Evolutionary conservation across 2,329 filamentous ascomycete genomes (phyloP).

Genomic region (Curvularia verruculosa): DNA sequence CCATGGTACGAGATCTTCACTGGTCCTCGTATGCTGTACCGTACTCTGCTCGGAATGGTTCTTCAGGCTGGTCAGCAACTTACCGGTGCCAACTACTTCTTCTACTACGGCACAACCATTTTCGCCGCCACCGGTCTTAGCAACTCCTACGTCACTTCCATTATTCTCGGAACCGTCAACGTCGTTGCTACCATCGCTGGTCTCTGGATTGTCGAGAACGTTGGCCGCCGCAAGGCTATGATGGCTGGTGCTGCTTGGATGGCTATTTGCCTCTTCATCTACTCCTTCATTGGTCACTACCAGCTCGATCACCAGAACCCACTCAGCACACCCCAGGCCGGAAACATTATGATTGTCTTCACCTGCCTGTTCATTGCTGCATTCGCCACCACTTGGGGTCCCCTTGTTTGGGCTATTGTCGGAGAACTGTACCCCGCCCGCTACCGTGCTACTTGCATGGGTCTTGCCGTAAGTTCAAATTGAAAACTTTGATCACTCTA

Average conservation of each 20-base stretch:
- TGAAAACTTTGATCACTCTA: not conserved
- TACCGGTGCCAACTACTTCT: slow-evolving; percentile 64
- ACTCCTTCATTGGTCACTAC: slow-evolving; percentile 56
- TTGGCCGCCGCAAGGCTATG: slow-evolving; percentile 55
- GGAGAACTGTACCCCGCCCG: slow-evolving; percentile 71
- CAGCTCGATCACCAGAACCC: slow-evolving; percentile 43
- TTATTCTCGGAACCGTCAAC: slow-evolving; percentile 59
- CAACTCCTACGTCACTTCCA: slow-evolving; percentile 55
- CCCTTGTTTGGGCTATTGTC: slow-evolving; percentile 73
- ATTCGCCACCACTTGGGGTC: slow-evolving; percentile 73
- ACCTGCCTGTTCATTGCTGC: slow-evolving; percentile 71
- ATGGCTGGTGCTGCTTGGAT: slow-evolving; percentile 57
- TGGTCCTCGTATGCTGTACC: slow-evolving; percentile 70
- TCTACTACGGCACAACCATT: slow-evolving; percentile 56
- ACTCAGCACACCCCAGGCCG: slow-evolving; percentile 52
- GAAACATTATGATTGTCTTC: slow-evolving; percentile 69
- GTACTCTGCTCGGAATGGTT: slow-evolving; percentile 66
- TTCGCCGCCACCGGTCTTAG: slow-evolving; percentile 51
- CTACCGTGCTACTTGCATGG: slow-evolving; percentile 55
- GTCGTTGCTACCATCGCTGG: slow-evolving; percentile 55
- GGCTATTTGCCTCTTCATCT: slow-evolving; percentile 64
- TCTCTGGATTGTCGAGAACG: slow-evolving; percentile 55
- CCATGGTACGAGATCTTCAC: slow-evolving; percentile 65
- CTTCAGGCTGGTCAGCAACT: slow-evolving; percentile 72
- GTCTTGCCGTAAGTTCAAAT: slow-evolving; percentile 36